These are phyloP conservation scores for Reticulascus tulasneorum DNA, from an alignment of 2,329 filamentous ascomycete species.

Conservation along the genomic window DNA sequence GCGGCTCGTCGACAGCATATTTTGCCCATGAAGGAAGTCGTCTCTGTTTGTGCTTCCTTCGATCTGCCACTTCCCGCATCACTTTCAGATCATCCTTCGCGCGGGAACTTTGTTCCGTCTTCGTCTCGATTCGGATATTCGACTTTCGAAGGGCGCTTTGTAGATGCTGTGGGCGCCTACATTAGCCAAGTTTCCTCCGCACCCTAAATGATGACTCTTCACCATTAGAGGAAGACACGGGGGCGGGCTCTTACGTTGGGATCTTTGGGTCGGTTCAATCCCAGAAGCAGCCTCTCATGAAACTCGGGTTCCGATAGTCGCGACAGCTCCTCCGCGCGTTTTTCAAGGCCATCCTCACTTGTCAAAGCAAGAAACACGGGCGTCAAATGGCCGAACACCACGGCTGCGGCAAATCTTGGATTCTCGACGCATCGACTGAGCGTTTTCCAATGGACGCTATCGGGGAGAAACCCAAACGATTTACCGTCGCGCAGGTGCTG, in stretches of 20 bases:
- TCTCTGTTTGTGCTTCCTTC: conserved; percentile 5
- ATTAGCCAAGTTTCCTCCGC: too few relatives aligned
- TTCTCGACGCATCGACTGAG: conserved; percentile 21
- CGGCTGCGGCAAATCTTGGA: conserved; percentile 26
- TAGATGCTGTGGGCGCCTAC: conserved; percentile 23
- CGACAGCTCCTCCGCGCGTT: conserved; percentile 20
- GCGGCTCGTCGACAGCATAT: conserved; percentile 17
- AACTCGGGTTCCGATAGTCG: conserved; percentile 22
- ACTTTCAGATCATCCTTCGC: conserved; percentile 17
- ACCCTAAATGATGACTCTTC: too few relatives aligned
- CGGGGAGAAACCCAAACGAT: neutral
- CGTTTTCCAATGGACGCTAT: conserved; percentile 34
- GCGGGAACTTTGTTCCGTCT: neutral
- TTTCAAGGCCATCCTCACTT: conserved; percentile 20
- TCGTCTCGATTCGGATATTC: conserved; percentile 2
- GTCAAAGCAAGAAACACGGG: conserved; percentile 23
- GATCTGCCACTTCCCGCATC: conserved; percentile 27
- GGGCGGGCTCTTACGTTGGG: conserved; percentile 26
- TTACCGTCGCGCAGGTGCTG: neutral
- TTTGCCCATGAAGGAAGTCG: conserved; percentile 29
- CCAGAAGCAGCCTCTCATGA: conserved; percentile 15
- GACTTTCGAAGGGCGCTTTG: conserved; percentile 22
- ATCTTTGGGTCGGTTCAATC: conserved; percentile 18
- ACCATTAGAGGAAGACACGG: too few relatives aligned
- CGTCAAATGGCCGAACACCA: conserved; percentile 21